phyloP scores from a whole-genome alignment of 805 yeast genomes.

The Metschnikowia bowlesiae region DNA sequence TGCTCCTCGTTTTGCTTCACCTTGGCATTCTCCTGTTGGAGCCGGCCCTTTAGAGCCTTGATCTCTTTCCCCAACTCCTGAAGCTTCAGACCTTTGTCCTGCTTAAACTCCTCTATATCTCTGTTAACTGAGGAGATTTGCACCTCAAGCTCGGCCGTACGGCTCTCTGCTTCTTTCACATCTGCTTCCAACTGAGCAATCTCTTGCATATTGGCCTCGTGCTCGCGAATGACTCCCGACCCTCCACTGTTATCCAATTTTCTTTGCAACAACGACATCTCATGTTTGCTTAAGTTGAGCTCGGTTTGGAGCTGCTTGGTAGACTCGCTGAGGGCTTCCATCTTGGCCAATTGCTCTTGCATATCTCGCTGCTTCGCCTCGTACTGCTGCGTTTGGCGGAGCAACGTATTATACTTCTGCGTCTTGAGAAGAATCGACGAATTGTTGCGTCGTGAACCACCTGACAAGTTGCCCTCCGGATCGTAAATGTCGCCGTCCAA shows the following conservation, averaged over 20 bases:
- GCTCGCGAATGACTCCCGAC: slow-evolving; percentile 49
- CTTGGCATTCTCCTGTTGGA: slow-evolving; percentile 37
- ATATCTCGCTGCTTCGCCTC: slow-evolving; percentile 42
- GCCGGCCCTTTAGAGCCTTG: slow-evolving; percentile 22
- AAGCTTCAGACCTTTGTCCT: slow-evolving; percentile 76
- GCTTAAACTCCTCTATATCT: slow-evolving; percentile 78
- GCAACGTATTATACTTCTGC: slow-evolving; percentile 55
- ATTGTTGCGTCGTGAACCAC: slow-evolving; percentile 74
- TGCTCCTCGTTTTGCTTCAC: slow-evolving; percentile 46
- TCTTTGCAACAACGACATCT: slow-evolving; percentile 50
- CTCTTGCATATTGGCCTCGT: slow-evolving; percentile 43
- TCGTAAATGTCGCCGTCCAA: slow-evolving; percentile 92
- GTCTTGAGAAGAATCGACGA: slow-evolving; percentile 59
- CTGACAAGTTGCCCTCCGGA: slow-evolving; percentile 93
- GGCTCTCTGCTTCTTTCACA: slow-evolving; percentile 32
- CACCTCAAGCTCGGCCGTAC: slow-evolving; percentile 25
- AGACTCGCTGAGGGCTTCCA: slow-evolving; percentile 41
- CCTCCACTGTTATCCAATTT: slow-evolving; percentile 55
- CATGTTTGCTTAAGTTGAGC: slow-evolving; percentile 54
- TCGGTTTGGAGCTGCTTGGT: slow-evolving; percentile 58
- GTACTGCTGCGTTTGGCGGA: slow-evolving; percentile 34
- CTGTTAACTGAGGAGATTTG: slow-evolving; percentile 56
- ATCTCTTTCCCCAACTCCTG: slow-evolving; percentile 58
- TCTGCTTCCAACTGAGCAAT: slow-evolving; percentile 37
- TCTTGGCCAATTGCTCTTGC: slow-evolving; percentile 36